Conservation (phyloP, 441 rosid genomes). For the Adansonia rubrostipa region DNA sequence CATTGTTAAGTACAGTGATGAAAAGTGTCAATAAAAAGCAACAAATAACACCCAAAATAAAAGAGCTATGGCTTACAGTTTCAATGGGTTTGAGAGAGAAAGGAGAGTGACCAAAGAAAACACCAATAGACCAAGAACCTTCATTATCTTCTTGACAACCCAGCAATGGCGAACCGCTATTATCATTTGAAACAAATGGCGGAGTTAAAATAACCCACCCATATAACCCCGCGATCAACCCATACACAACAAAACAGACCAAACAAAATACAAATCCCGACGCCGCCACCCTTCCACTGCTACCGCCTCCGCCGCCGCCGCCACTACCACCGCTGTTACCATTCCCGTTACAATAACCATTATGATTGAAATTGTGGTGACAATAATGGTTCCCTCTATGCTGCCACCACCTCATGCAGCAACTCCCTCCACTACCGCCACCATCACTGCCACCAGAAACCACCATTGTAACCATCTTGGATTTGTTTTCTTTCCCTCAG, state of each 20-base stretch:
- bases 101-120: slow-evolving; percentile 87
- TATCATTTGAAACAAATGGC: slow-evolving; percentile 27
- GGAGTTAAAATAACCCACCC: slow-evolving; percentile 55
- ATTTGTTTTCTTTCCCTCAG: not conserved
- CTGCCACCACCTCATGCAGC: slow-evolving; percentile 21
- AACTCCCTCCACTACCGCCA: slow-evolving; percentile 12
- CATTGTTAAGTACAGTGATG: not conserved
- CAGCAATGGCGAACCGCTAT: slow-evolving; percentile 43
- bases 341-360: slow-evolving; percentile 22
- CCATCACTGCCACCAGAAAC: slow-evolving; percentile 16
- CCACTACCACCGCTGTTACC: slow-evolving; percentile 31
- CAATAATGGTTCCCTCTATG: slow-evolving; percentile 16
- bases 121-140: slow-evolving; percentile 96
- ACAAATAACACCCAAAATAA: not conserved
- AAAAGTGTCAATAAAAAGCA: not conserved
- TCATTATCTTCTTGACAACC: slow-evolving; percentile 88
- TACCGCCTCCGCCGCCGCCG: not conserved
- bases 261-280: slow-evolving; percentile 55
- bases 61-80: slow-evolving; percentile 51
- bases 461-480: slow-evolving; percentile 13
- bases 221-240: slow-evolving; percentile 60
- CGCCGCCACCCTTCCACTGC: slow-evolving; percentile 33
- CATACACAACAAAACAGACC: slow-evolving; percentile 60
- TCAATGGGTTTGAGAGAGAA: slow-evolving; percentile 89
- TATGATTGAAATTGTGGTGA: not conserved